phyloP scores from a whole-genome alignment of 352 stramenopile genomes.

The Phytophthora sojae region DNA sequence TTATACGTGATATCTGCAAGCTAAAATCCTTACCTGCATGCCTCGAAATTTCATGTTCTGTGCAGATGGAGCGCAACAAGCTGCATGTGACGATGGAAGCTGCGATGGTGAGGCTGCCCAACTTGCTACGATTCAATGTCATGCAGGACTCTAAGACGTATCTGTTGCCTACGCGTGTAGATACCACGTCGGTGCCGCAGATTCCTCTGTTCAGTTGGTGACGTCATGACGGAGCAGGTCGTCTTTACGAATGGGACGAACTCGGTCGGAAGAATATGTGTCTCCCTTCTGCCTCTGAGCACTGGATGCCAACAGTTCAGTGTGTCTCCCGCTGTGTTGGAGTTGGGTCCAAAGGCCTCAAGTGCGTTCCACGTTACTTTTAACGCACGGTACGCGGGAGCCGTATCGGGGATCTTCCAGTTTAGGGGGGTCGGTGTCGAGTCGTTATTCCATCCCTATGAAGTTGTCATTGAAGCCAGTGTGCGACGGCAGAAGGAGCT shows the following conservation, averaged over 20 bases:
- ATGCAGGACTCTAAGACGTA: slow-evolving; percentile 1
- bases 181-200: slow-evolving; percentile 68
- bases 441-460: slow-evolving; percentile 72
- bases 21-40: slow-evolving; percentile 3
- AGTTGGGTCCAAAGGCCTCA: slow-evolving; percentile 65
- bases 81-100: slow-evolving; percentile 36
- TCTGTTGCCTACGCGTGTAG: slow-evolving; percentile 28
- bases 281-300: slow-evolving; percentile 83
- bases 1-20: not conserved
- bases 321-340: slow-evolving; percentile 76
- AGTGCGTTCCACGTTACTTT: slow-evolving; percentile 80
- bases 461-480: slow-evolving; percentile 87
- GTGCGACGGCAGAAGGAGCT: slow-evolving; percentile 55
- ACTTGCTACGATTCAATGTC: not conserved
- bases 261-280: slow-evolving; percentile 69
- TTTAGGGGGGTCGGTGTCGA: slow-evolving; percentile 79
- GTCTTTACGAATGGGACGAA: slow-evolving; percentile 78
- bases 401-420: slow-evolving; percentile 87
- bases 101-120: slow-evolving; percentile 29
- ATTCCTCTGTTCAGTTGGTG: slow-evolving; percentile 74
- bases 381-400: slow-evolving; percentile 57
- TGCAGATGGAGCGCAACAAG: slow-evolving; percentile 35
- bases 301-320: slow-evolving; percentile 87
- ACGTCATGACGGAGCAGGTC: slow-evolving; percentile 78
- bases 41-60: slow-evolving; percentile 7